Base-by-base conservation (phyloP, 495 filamentous ascomycete genomes). In the Aspergillus bridgeri region DNA sequence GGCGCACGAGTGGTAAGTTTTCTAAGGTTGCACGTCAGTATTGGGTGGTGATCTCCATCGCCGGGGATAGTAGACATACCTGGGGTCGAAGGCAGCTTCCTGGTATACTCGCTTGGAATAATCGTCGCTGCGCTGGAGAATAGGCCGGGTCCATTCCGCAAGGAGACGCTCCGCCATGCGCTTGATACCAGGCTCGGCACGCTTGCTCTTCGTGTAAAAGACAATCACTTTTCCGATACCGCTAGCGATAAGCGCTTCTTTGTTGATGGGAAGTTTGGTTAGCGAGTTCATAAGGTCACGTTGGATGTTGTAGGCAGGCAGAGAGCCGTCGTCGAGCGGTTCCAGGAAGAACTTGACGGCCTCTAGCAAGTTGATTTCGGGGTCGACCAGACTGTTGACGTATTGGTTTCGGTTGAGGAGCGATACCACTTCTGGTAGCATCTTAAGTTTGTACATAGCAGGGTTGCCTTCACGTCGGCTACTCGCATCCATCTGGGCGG, bases 281-380 rank as follows among this genome's bases (percentile, higher is more conserved):
- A 99, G 77, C 6, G 89, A 85, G 38, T 83, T 82, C 74, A 99
- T 91, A 55, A 99, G 83, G 61, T 97, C 91, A 48, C 90, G 90
- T 76, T 99, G 95, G 67, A 99, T 97, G 66, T 90, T 92, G 77
- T 96, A 98, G 23, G 94, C 92, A 0, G 95, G 94, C 23, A 99
- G 79, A 46, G 88, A 89, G 59, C 92, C 94, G 65, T 96, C 92
- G 57, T 91, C 88, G 44, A 97, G 83, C 4, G 95, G 95, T 68
- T 99, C 95, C 13, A 99, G 86, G 84, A 98, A 98, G 82, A 93
- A 96, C 64, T 89, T 89, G 62, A 99, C 91, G 3, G 91, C 89
- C 70, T 95, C 90, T 27, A 99, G 80, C 60, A 99, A 85, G 75
- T 97, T 96, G 67, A 88, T 94, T 63, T 97, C 92, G 0, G 92